Percentiles rank a stretch among this genome's conserved stretches.
Conservation (phyloP, 2,329 filamentous ascomycete genomes). For the Incumbomyces delicatus region DNA sequence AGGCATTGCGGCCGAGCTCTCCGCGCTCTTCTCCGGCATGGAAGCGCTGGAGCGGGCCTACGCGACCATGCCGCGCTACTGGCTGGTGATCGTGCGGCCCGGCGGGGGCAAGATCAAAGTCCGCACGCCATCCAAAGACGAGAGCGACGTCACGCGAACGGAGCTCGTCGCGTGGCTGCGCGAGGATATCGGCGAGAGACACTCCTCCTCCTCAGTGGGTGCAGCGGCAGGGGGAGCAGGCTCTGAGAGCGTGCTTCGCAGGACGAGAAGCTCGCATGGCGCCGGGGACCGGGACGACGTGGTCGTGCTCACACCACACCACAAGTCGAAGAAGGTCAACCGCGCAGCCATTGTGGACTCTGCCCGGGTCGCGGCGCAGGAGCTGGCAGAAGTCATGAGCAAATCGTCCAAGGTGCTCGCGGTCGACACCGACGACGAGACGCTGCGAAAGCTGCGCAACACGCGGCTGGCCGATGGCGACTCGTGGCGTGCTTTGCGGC, state of each 20-base stretch:
- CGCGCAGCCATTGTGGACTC: constrained; percentile 69
- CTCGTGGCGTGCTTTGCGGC: constrained; percentile 1
- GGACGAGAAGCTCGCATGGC: constrained; percentile 31
- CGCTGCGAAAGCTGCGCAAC: constrained; percentile 16
- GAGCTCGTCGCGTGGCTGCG: constrained; percentile 74
- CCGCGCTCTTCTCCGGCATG: constrained; percentile 64
- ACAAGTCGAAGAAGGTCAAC: constrained; percentile 85
- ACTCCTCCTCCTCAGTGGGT: constrained; percentile 44
- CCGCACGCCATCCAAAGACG: constrained; percentile 65
- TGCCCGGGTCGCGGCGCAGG: constrained; percentile 5
- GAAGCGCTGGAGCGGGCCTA: constrained; percentile 61
- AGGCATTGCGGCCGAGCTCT: constrained; percentile 80
- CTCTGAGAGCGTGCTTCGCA: constrained; percentile 29
- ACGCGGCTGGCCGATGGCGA: constrained; percentile 6
- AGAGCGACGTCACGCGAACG: constrained; percentile 67
- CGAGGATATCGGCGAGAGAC: constrained; percentile 69
- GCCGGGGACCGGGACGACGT: constrained; percentile 49
- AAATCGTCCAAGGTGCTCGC: constrained; percentile 6
- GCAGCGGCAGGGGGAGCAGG: constrained; percentile 17
- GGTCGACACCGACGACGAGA: constrained; percentile 7
- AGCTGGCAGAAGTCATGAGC: constrained; percentile 8
- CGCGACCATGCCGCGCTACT: constrained; percentile 65
- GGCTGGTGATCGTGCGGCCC: constrained; percentile 75
- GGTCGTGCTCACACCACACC: constrained; percentile 71
- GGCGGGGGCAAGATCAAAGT: constrained; percentile 51